Conservation (phyloP, 1,284 basidiomycete genomes). For the Malassezia slooffiae region DNA sequence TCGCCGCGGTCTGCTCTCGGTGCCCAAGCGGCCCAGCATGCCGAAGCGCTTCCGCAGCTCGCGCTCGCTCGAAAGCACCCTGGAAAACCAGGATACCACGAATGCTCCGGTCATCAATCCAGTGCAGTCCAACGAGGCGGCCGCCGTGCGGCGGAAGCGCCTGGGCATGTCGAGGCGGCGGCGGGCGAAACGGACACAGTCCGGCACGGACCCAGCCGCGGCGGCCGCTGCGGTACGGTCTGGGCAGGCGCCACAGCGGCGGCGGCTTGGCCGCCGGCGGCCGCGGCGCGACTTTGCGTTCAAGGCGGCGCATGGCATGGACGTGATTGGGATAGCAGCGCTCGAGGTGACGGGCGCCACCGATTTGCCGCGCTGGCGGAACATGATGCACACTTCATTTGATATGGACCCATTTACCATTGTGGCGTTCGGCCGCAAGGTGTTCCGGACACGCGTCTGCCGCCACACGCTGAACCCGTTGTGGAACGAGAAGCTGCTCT, state of each 20-base stretch:
- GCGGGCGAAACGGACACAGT: no score
- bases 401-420: conserved; percentile 98
- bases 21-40: no score
- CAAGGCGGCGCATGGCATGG: conserved; percentile 54
- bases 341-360: conserved; percentile 61
- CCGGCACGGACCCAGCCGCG: no score
- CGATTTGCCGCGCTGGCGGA: conserved; percentile 74
- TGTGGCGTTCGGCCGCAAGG: conserved; percentile 89
- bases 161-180: no score
- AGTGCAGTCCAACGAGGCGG: no score
- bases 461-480: conserved; percentile 61
- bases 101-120: no score
- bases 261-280: background rate
- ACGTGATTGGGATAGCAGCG: conserved; percentile 88
- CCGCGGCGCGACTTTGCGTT: conserved; percentile 47
- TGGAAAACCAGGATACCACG: no score
- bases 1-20: no score
- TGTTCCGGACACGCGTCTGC: conserved; percentile 69
- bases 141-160: no score
- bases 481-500: conserved; percentile 92
- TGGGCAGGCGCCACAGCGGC: background rate
- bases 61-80: no score
- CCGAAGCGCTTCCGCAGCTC: no score
- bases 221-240: no score
- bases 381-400: conserved; percentile 58